phyloP scores from a whole-genome alignment of 495 filamentous ascomycete genomes.

The Parathielavia hyrcaniae region DNA sequence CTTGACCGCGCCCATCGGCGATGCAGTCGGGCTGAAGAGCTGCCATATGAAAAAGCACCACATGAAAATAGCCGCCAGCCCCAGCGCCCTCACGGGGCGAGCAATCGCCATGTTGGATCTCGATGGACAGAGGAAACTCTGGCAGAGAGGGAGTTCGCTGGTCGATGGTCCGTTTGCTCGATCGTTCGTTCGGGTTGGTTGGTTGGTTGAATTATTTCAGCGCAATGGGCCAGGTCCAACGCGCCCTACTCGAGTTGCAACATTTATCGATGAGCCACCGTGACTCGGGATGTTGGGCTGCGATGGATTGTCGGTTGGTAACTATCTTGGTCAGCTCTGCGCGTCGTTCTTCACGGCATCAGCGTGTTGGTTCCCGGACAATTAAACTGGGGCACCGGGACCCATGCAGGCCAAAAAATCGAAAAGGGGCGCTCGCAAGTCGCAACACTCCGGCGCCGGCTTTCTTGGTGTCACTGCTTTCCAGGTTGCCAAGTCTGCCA shows the following conservation, averaged over 20 bases:
- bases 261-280: conserved; percentile 7
- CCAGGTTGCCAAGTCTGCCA: too few species aligned
- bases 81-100: conserved; percentile 73
- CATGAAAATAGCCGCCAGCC: conserved; percentile 59
- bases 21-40: conserved; percentile 49
- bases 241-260: conserved; percentile 3
- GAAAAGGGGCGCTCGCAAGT: conserved; percentile 5
- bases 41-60: conserved; percentile 70
- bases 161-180: background rate
- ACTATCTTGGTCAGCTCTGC: background rate
- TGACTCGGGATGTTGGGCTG: background rate
- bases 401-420: conserved; percentile 12
- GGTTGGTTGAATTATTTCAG: background rate
- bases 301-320: background rate
- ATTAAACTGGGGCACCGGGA: background rate
- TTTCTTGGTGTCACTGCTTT: too few species aligned
- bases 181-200: background rate
- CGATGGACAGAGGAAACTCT: background rate
- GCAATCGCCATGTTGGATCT: conserved; percentile 63
- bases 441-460: too few species aligned
- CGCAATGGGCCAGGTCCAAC: conserved; percentile 9
- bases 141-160: background rate
- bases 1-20: conserved; percentile 33
- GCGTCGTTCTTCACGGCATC: background rate
- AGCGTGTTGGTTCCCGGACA: background rate